Evolutionary conservation across 331 rosid species (phyloP), one percentile per base, ranked within the genome.

Genomic region (Arachis monticola): DNA sequence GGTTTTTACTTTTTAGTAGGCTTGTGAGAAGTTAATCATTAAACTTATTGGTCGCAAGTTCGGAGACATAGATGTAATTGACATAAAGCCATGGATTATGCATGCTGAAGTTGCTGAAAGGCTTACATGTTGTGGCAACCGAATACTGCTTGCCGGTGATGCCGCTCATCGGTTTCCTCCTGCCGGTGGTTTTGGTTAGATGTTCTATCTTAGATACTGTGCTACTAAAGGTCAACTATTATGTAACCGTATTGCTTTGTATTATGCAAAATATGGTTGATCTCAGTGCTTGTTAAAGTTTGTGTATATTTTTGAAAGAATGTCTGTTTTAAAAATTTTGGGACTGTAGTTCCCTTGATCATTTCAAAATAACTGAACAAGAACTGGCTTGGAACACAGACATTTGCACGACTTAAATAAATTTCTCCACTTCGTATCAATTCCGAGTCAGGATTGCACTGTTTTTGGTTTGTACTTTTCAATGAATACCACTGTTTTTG

Each of bases 81-180:
- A 90, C 79, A 83, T 92, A 81, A 94, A 90, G 79, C 92, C 97
- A 44, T 94, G 99, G 99, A 60, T 88, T 77, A 94, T 94, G 99
- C 97, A 90, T 84, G 99, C 99, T 60, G 99, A 94, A 86, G 97
- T 94, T 74, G 96, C 96, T 0, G 97, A 92, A 84, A 88, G 89
- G 86, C 88, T 90, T 85, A 67, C 77, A 60, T 79, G 85, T 77
- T 62, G 83, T 82, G 84, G 73, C 60, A 87, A 83, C 81, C 87
- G 81, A 27, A 73, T 94, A 79, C 78, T 90, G 69, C 97, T 94
- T 76, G 99, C 92, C 2, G 97, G 97, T 57, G 97, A 94, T 85
- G 97, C 97, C 81, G 99, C 96, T 70, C 97, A 94, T 85, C 90
- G 92, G 63, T 94, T 94, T 82, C 99, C 99, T 67, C 99, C 99